These are phyloP conservation scores for Zygosaccharomyces pseudorouxii DNA, from an alignment of 805 yeast genomes.

Conservation along the genomic window DNA sequence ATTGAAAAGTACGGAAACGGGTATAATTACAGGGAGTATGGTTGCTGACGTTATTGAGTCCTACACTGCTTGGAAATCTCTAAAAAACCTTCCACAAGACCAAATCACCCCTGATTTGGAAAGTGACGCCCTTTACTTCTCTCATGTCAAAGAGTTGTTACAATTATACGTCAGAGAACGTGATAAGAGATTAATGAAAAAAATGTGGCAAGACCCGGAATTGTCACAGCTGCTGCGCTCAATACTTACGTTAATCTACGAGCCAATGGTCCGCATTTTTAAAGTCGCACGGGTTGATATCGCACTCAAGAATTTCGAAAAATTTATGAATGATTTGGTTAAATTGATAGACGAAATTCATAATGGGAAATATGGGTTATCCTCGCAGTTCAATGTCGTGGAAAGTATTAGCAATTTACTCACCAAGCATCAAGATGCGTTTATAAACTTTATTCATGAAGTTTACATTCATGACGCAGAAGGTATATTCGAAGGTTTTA, in stretches of 20 bases:
- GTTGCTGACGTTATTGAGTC: constrained; percentile 30
- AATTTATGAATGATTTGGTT: constrained; percentile 64
- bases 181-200: constrained; percentile 71
- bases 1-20: constrained; percentile 23
- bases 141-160: constrained; percentile 56
- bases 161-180: constrained; percentile 59
- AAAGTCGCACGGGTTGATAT: constrained; percentile 60
- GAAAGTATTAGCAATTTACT: constrained; percentile 57
- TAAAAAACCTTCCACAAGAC: constrained; percentile 15
- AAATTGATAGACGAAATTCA: constrained; percentile 49
- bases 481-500: constrained; percentile 64
- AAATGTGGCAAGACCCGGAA: constrained; percentile 82
- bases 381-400: constrained; percentile 58
- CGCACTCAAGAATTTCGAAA: constrained; percentile 59
- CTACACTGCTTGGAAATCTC: constrained; percentile 28
- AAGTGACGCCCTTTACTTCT: constrained; percentile 41
- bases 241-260: constrained; percentile 64
- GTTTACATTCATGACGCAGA: constrained; percentile 74
- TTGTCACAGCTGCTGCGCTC: constrained; percentile 71
- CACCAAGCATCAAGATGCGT: constrained; percentile 64
- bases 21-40: constrained; percentile 19
- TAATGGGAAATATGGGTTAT: constrained; percentile 40
- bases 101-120: constrained; percentile 23
- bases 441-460: constrained; percentile 73
- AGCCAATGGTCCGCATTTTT: constrained; percentile 67